A percentile compares a stretch with the other conserved stretches of the same genome.
These are phyloP conservation scores for Spatholobus suberectus DNA, from an alignment of 306 rosid species.

Conservation along the genomic window DNA sequence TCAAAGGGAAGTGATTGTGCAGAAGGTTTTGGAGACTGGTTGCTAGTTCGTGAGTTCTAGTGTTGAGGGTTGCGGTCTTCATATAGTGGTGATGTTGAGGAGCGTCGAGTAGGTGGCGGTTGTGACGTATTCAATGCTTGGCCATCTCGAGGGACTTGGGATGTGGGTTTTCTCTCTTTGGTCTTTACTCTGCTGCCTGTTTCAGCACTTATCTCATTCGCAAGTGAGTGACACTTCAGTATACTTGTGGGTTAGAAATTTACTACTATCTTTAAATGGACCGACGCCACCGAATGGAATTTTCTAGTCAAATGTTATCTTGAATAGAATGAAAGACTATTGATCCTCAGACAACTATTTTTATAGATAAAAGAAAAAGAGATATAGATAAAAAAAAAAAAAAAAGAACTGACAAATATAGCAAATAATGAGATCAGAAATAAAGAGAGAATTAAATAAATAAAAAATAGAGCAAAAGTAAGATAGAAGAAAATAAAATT, in stretches of 20 bases:
- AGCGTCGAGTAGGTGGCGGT: constrained; percentile 31
- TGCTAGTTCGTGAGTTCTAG: not conserved
- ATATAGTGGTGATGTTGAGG: constrained; percentile 19
- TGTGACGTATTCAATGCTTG: constrained; percentile 22
- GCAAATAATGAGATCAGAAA: no score
- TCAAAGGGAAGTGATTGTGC: not conserved
- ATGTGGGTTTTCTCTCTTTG: not conserved
- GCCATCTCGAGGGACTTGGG: constrained; percentile 38
- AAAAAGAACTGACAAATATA: no score
- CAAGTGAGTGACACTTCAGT: not conserved
- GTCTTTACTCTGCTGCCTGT: not conserved
- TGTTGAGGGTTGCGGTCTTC: not conserved
- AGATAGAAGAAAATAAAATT: no score
- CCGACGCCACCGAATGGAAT: constrained; percentile 21
- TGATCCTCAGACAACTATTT: no score
- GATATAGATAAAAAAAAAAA: no score
- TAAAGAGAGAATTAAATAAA: no score
- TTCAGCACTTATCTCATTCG: not conserved
- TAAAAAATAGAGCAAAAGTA: no score
- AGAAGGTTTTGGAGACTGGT: not conserved
- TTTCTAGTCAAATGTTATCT: not conserved
- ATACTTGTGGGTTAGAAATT: not conserved
- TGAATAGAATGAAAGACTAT: not conserved
- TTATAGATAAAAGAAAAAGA: no score
- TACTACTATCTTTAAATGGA: not conserved